Conservation (phyloP, 768 basidiomycete genomes). For the Ramaria rubella region DNA sequence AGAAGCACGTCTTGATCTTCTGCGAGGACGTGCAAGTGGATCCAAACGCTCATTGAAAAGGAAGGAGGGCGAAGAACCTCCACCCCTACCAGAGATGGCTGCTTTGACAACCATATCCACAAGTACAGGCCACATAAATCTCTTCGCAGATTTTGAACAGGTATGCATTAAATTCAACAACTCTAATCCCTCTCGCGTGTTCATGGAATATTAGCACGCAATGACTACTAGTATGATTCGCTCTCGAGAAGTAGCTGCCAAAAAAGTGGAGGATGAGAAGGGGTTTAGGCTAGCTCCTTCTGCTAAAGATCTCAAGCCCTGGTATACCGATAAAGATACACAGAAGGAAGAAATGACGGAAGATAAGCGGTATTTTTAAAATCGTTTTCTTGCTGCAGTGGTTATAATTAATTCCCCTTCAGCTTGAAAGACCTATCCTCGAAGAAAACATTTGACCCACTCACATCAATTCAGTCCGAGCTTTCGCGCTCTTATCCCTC, state of each 20-base stretch:
- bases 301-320: constrained; percentile 71
- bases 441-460: constrained; percentile 62
- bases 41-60: constrained; percentile 18
- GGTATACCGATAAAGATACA: constrained; percentile 46
- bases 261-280: constrained; percentile 48
- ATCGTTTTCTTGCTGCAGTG: neutral
- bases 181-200: neutral
- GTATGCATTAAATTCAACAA: constrained; percentile 31
- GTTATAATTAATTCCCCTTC: neutral
- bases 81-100: neutral
- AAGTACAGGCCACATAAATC: constrained; percentile 56
- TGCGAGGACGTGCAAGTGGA: constrained; percentile 56
- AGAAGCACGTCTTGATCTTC: constrained; percentile 63
- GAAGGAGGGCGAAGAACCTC: constrained; percentile 7
- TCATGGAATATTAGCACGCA: constrained; percentile 31
- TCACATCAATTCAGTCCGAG: constrained; percentile 65
- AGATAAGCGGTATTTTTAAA: constrained; percentile 31
- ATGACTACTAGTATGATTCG: constrained; percentile 34
- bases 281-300: constrained; percentile 71
- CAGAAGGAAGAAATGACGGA: constrained; percentile 24
- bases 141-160: constrained; percentile 78
- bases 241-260: constrained; percentile 33
- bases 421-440: constrained; percentile 59
- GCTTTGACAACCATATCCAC: constrained; percentile 2
- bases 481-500: constrained; percentile 36